These are phyloP conservation scores for Colletotrichum spaethianum DNA, from an alignment of 2,329 filamentous ascomycete species.

Conservation along the genomic window DNA sequence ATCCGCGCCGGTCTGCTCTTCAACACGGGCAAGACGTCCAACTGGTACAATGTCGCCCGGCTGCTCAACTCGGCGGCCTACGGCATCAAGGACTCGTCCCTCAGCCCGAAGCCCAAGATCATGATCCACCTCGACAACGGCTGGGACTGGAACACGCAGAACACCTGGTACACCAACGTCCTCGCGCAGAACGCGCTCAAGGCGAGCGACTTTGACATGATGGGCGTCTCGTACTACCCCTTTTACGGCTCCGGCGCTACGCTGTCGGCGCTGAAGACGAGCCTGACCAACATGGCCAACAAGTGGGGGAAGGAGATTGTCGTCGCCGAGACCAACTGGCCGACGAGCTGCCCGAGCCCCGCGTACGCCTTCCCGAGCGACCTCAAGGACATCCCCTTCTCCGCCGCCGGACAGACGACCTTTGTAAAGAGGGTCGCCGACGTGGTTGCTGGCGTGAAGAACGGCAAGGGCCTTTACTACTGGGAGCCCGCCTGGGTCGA, in stretches of 20 bases:
- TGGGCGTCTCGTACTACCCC: slow-evolving; percentile 82
- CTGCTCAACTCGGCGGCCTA: slow-evolving; percentile 75
- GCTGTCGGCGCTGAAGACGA: slow-evolving; percentile 68
- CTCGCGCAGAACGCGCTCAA: slow-evolving; percentile 65
- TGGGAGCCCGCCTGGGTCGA: slow-evolving; percentile 81
- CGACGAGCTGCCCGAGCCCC: slow-evolving; percentile 72
- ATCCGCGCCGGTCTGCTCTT: slow-evolving; percentile 78
- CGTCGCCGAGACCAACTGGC: slow-evolving; percentile 82
- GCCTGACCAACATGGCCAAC: slow-evolving; percentile 70
- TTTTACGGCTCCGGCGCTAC: slow-evolving; percentile 76
- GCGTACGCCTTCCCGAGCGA: slow-evolving; percentile 73
- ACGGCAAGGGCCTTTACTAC: slow-evolving; percentile 76
- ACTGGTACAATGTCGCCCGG: slow-evolving; percentile 72
- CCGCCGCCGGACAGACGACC: slow-evolving; percentile 71
- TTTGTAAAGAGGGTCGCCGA: slow-evolving; percentile 74
- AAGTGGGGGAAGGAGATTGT: slow-evolving; percentile 76
- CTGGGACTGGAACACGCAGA: slow-evolving; percentile 78
- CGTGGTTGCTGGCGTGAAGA: slow-evolving; percentile 65
- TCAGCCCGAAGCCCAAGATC: slow-evolving; percentile 73
- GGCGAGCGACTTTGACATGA: slow-evolving; percentile 75
- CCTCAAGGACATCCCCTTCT: slow-evolving; percentile 72
- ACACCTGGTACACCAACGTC: slow-evolving; percentile 75
- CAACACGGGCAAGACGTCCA: slow-evolving; percentile 71
- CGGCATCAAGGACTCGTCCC: slow-evolving; percentile 74
- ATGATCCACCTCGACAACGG: slow-evolving; percentile 84